phyloP scores from a whole-genome alignment of 805 yeast species.

The Monosporozyma solicola region DNA sequence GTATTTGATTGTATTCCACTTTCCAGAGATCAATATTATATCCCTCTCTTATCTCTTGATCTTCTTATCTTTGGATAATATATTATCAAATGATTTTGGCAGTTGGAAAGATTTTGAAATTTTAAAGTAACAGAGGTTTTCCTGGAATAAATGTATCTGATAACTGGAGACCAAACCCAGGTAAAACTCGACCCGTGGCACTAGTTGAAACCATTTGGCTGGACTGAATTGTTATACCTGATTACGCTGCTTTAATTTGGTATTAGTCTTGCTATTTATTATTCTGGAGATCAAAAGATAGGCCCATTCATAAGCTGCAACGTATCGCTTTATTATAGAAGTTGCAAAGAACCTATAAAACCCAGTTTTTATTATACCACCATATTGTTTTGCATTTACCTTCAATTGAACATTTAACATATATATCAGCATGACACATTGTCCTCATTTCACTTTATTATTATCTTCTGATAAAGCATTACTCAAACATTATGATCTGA shows the following conservation, averaged over 20 bases:
- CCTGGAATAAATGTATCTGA: background rate
- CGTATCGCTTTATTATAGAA: background rate
- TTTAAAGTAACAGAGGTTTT: background rate
- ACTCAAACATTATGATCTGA: slow-evolving; percentile 22
- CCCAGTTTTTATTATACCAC: too few relatives aligned
- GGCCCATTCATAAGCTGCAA: background rate
- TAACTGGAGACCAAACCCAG: background rate
- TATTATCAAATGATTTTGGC: background rate
- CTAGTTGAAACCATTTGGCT: background rate
- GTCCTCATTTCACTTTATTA: slow-evolving; percentile 25
- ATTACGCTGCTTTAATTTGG: background rate
- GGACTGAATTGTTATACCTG: background rate
- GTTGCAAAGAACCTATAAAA: too few relatives aligned
- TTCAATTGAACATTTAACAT: background rate
- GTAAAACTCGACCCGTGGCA: background rate
- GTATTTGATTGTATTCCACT: background rate
- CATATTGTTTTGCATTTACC: background rate
- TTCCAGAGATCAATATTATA: background rate
- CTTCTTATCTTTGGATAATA: background rate
- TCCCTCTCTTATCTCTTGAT: too few relatives aligned
- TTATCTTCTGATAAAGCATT: slow-evolving; percentile 26
- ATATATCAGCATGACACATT: slow-evolving; percentile 19
- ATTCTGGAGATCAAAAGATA: background rate
- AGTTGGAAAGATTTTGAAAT: background rate
- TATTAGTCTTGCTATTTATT: background rate